Percentiles rank a stretch among this genome's conserved stretches.
Evolutionary conservation across 2,329 filamentous ascomycete species (phyloP).

Genomic region (Fusarium pseudocircinatum): DNA sequence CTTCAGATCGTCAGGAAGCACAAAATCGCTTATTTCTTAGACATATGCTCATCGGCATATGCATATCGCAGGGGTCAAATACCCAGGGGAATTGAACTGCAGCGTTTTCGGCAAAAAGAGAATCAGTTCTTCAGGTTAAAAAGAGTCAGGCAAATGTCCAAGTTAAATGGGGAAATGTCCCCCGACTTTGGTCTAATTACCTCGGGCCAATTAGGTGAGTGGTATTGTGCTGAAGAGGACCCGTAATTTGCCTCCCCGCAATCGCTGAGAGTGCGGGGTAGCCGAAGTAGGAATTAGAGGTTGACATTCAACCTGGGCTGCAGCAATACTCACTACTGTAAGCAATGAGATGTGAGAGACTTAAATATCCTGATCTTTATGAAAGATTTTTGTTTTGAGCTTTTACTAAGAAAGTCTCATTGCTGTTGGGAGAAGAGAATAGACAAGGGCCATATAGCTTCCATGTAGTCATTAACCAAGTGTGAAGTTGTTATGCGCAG

Average conservation of each 20-base stretch:
- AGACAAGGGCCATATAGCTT: too few species aligned
- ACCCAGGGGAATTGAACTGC: not conserved
- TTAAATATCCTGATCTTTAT: not conserved
- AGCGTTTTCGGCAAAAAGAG: not conserved
- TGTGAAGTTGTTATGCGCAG: not conserved
- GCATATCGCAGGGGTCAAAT: not conserved
- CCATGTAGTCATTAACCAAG: too few species aligned
- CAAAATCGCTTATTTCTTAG: not conserved
- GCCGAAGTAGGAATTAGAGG: not conserved
- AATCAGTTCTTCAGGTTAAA: not conserved
- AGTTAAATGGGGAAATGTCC: slow-evolving; percentile 39
- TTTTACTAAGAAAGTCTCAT: too few species aligned
- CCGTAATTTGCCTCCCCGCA: slow-evolving; percentile 21
- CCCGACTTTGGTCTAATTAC: slow-evolving; percentile 23
- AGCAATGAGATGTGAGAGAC: not conserved
- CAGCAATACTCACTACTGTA: not conserved
- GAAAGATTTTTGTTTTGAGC: too few species aligned
- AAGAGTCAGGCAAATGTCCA: slow-evolving; percentile 4
- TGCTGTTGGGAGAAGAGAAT: too few species aligned
- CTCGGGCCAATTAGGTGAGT: slow-evolving; percentile 9
- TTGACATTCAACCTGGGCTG: not conserved
- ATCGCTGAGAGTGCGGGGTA: slow-evolving; percentile 18
- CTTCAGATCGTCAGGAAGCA: not conserved
- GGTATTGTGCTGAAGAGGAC: not conserved
- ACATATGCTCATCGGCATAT: not conserved